Base-by-base conservation (phyloP, 2,329 filamentous ascomycete genomes). In the Cladosporium oxysporum region DNA sequence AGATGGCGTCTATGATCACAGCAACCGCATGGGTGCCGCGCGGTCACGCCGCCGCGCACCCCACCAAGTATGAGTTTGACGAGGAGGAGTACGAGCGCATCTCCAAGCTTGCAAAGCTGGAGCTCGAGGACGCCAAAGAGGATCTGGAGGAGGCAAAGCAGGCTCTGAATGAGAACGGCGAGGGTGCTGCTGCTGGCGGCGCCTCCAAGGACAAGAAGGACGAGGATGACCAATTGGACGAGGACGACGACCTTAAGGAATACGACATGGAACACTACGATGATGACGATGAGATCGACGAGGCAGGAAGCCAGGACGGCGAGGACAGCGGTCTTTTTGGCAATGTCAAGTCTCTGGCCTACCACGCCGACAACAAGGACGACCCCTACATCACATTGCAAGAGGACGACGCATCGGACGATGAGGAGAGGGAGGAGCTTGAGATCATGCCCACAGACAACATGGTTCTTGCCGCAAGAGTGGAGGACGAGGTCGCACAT, bases 201-300 rank as follows among this genome's bases (percentile, higher is more conserved):
- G 92, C 96, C 75, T 84, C 97, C 53, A 93, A 93, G n/a, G 65
- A 59, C 35, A 62, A 70, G 29, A 70, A 72, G 18, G 66, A 73
- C 10, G 69, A 73, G 14, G 70, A 72, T 41, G 70, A 70, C 18
- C 70, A 73, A 58, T 64, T 66, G 31, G 70, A 72, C 18, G 70
- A 82, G 65, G 92, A 97, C 75, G 92, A 96, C 71, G 93, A 97
- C 76, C 84, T 99, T 59, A 95, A 94, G 79, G 93, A 99, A 79
- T 99, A 97, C 80, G 90, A 99, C 76, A 85, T 99, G 64, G 94
- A 98, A 70, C 89, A 97, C 79, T 99, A 99, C 78, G 95, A 99
- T 73, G 91, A 95, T 71, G 87, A 88, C 8, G 84, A 86, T 16
- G 84, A 86, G 1, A 86, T 87, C 18, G 87, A 91, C 67, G 88